phyloP scores from a whole-genome alignment of 2,329 filamentous ascomycete species.

The Dothiorella sarmentorum region DNA sequence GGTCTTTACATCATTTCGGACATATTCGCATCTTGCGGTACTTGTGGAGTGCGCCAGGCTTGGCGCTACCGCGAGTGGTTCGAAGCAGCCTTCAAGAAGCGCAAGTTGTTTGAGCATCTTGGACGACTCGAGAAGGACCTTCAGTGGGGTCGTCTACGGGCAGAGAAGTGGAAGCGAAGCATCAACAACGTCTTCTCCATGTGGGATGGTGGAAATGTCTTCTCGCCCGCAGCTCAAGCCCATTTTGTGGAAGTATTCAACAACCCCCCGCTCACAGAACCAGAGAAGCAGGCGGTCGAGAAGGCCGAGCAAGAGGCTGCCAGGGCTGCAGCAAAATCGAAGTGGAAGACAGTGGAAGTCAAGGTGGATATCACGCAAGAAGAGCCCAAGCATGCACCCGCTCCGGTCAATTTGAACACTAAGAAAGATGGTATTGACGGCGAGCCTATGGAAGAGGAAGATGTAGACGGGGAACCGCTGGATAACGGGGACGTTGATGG shows the following conservation, averaged over 20 bases:
- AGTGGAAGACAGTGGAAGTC: slow-evolving; percentile 17
- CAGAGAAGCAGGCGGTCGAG: slow-evolving; percentile 24
- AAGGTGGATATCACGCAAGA: not conserved
- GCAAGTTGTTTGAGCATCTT: slow-evolving; percentile 70
- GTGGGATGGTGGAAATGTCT: slow-evolving; percentile 34
- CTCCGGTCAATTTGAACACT: not conserved
- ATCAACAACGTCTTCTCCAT: slow-evolving; percentile 33
- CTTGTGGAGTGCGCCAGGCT: slow-evolving; percentile 73
- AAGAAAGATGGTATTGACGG: slow-evolving; percentile 18
- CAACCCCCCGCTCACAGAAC: slow-evolving; percentile 25
- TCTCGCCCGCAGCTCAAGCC: slow-evolving; percentile 21
- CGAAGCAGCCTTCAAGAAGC: slow-evolving; percentile 65
- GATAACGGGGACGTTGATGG: slow-evolving; percentile 19
- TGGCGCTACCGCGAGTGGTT: slow-evolving; percentile 85
- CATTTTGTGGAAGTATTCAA: slow-evolving; percentile 22
- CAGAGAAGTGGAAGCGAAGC: slow-evolving; percentile 49
- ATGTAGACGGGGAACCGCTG: slow-evolving; percentile 21
- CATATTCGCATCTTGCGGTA: slow-evolving; percentile 71
- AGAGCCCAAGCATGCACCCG: not conserved
- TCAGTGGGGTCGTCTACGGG: slow-evolving; percentile 75
- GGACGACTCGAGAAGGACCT: slow-evolving; percentile 69
- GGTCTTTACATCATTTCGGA: slow-evolving; percentile 79
- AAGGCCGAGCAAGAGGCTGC: slow-evolving; percentile 22
- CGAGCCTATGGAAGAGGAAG: slow-evolving; percentile 18
- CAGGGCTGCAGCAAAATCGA: slow-evolving; percentile 20